These are phyloP conservation scores for Pseudopediastrum boryanum DNA, from an alignment of 139 green algal genomes.

Conservation along the genomic window DNA sequence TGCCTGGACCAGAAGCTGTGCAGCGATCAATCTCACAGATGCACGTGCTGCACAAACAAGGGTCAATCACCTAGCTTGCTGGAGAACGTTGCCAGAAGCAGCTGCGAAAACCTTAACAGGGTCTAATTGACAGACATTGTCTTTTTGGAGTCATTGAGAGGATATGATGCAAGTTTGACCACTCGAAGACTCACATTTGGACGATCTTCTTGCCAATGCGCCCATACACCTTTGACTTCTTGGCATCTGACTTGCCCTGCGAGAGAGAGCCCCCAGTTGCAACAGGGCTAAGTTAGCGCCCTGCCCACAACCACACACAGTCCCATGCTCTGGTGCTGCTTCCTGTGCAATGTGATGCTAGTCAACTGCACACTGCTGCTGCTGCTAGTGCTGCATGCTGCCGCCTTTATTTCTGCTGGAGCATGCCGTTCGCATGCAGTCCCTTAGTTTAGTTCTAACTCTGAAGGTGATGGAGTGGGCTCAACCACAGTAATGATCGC, in stretches of 20 bases:
- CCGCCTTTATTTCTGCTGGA: background rate
- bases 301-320: background rate
- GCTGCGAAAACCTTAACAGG: too few species aligned
- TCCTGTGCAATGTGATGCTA: background rate
- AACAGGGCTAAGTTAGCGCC: too few species aligned
- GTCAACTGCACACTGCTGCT: background rate
- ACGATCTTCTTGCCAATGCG: constrained; percentile 92
- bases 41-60: too few species aligned
- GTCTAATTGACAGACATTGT: too few species aligned
- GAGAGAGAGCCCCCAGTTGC: background rate
- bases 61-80: too few species aligned
- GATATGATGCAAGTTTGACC: too few species aligned
- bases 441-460: too few species aligned
- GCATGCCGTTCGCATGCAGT: background rate
- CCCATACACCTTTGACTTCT: constrained; percentile 88
- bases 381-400: background rate
- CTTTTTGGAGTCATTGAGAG: too few species aligned
- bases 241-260: constrained; percentile 72
- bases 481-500: too few species aligned
- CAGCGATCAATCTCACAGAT: too few species aligned
- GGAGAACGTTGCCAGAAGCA: too few species aligned
- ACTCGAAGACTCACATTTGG: constrained; percentile 61
- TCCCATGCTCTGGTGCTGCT: background rate
- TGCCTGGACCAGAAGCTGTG: too few species aligned
- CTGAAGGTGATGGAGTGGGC: background rate